A percentile compares a stretch with the other conserved stretches of the same genome.
phyloP scores from a whole-genome alignment of 805 yeast genomes.

The Lipomyces spencermartinsiae region DNA sequence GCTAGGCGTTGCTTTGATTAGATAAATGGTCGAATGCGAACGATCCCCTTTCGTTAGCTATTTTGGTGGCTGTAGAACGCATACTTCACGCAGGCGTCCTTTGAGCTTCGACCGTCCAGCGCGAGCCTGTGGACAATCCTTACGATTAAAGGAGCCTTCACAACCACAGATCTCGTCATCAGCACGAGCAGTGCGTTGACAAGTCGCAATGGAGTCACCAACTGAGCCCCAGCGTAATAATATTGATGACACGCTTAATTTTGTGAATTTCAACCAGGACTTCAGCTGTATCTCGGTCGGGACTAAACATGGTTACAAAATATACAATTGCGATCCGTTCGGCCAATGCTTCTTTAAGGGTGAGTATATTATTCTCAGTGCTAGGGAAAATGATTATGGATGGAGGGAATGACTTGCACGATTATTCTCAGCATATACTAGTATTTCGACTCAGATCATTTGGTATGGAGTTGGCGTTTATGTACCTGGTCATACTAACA shows the following conservation, averaged over 20 bases:
- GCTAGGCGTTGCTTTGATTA: neutral
- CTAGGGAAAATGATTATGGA: neutral
- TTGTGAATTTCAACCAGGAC: slow-evolving; percentile 87
- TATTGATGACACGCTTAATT: slow-evolving; percentile 48
- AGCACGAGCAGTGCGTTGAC: neutral
- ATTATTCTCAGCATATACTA: neutral
- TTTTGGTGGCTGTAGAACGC: neutral
- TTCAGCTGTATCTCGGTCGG: slow-evolving; percentile 79
- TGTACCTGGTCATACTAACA: slow-evolving; percentile 11
- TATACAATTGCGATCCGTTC: slow-evolving; percentile 88
- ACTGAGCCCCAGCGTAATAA: slow-evolving; percentile 14
- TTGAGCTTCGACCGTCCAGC: no score
- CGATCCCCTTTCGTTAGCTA: neutral
- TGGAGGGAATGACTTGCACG: neutral
- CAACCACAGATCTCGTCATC: neutral
- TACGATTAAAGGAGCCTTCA: neutral
- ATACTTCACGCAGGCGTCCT: neutral
- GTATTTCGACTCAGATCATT: neutral
- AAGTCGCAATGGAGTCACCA: slow-evolving; percentile 27
- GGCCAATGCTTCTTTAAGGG: slow-evolving; percentile 66
- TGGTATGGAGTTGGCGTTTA: neutral
- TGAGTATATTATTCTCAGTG: slow-evolving; percentile 32
- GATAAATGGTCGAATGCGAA: no score
- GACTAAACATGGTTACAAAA: slow-evolving; percentile 65
- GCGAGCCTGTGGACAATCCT: no score